Base-by-base conservation (phyloP, 2,329 filamentous ascomycete species). In the Trichoderma sp. region DNA sequence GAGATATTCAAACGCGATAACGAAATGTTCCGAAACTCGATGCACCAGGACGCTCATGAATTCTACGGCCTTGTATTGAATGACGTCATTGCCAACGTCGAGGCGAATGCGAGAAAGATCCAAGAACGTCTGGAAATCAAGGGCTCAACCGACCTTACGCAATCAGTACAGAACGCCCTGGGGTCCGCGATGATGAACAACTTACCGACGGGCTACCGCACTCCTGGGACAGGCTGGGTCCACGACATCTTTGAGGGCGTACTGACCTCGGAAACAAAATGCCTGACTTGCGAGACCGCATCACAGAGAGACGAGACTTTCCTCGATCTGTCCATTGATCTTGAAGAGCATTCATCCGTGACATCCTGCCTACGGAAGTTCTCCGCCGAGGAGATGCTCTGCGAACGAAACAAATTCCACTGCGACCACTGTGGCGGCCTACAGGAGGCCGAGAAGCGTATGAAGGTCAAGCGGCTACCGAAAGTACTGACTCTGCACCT, bases 1-100 rank as follows among this genome's bases (percentile, higher is more conserved):
- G 96, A 99, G 82, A 95, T 98, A 31, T 91, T 99, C 81, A 94
- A 95, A 81, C 91, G 94, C 77, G 95, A 98, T 80, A 97, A 99
- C 82, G 97, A 99, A 83, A 95, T 98, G 93, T 99, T 99, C 81
- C 92, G 95, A 75, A 96, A 95, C 53, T 94, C 95, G 4, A 98
- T 98, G 94, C 97, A 99, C 83, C 97, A 99, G 83, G 97, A 99
- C 83, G 97, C 97, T 1, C 97, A 99, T 83, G 97, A 99, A 82
- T 99, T 99, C 79, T 91, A 98, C 80, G 97, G 97, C 76, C 87
- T 98, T 38, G 89, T 99, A 3, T 88, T 99, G n/a, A 99, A 99
- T 83, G 94, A 98, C 82, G 94, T 99, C 41, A 96, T 99, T 71
- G 91, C 95, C 65, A 97, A 96, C 81, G 95, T 99, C 31, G 97